Evolutionary conservation across 345 rosid genomes (phyloP), one percentile per base, ranked within the genome.

Genomic region (Boechera stricta): DNA sequence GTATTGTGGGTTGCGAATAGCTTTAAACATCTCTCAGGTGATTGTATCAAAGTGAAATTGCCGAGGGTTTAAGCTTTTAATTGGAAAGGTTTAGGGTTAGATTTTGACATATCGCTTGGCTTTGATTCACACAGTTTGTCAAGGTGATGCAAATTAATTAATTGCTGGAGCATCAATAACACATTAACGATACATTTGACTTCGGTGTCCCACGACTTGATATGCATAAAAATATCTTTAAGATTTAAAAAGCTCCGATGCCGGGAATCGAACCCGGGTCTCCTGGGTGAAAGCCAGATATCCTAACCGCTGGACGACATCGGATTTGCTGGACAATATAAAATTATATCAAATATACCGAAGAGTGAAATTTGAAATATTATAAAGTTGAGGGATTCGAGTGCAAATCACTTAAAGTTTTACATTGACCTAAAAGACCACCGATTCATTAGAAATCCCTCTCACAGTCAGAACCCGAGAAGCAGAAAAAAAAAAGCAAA

Each of bases 201-300:
- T 1, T 21, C 24, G 24, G 24, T 21, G 24, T 21, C 24, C 24
- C 24, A 21, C 24, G 24, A 21, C 24, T 21, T 21, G 24, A 21
- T 21, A 21, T 21, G 24, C 24, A 28, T 1, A 64, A 10, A 2
- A 28, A 28, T 28, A 28, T 28, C 29, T 28, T 28, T 2, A 28
- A 28, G 3, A 2, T 28, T 28, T 0, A 39, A 66, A 78, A 72
- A 67, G 6, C 90, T 89, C 95, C 92, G 82, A 78, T 89, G 92
- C 92, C 96, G 90, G 96, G 91, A 86, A 93, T 89, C 86, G 91
- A 93, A 88, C 97, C 94, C 90, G 94, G 94, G 96, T 88, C 91
- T 80, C 94, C 91, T 89, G 96, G 97, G 94, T 88, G 94, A 91
- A 89, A 93, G 94, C 94, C 96, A 90, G 91, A 85, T 48, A 91